Evolutionary conservation across 805 yeast species (phyloP), one percentile per base, ranked within the genome.

Genomic region (Suhomyces vadensis): DNA sequence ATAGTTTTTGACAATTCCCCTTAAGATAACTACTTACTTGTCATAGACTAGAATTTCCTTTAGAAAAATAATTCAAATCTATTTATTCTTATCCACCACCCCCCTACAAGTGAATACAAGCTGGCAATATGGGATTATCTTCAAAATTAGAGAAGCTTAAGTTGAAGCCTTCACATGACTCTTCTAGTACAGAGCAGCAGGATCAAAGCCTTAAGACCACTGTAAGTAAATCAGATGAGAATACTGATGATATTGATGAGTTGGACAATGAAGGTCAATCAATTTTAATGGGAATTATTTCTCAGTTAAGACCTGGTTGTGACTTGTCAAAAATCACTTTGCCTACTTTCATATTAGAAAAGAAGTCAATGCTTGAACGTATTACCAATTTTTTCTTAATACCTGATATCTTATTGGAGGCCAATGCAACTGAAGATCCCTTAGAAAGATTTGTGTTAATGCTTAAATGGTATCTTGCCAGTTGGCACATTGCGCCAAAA

Each of bases 401-500:
- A 51, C 97, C 97, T 0, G 80, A 82, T 27, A 67, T 90, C 24
- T 64, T 91, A 31, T 59, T 89, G 5, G 75, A 78, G 19, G 97
- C 97, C 0, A 85, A 85, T 51, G 56, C 57, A 2, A 68, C 77
- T 2, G 60, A 63, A 2, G 87, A 86, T 51, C 81, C 83, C 2
- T 56, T 84, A 17, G 74, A 79, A 44, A 77, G 98, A 46, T 91
- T 94, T 55, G 58, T 88, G 5, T 69, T 78, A 35, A 83, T 92
- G 6, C 83, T 86, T 17, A 81, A 82, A 57, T 92, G 97, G 96
- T 94, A 94, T 63, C 74, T 94, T 64, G 80, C 97, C 3, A 89
- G 95, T 38, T 94, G 98, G 98, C 97, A 94, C 61, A 94, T 94
- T 62, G 94, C 97, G 1, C 99, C 98, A 22, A 92, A 92, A 61